A percentile compares a stretch with the other conserved stretches of the same genome.
These are phyloP conservation scores for Cryptococcus floricola DNA, from an alignment of 1,284 basidiomycete genomes.

Conservation along the genomic window DNA sequence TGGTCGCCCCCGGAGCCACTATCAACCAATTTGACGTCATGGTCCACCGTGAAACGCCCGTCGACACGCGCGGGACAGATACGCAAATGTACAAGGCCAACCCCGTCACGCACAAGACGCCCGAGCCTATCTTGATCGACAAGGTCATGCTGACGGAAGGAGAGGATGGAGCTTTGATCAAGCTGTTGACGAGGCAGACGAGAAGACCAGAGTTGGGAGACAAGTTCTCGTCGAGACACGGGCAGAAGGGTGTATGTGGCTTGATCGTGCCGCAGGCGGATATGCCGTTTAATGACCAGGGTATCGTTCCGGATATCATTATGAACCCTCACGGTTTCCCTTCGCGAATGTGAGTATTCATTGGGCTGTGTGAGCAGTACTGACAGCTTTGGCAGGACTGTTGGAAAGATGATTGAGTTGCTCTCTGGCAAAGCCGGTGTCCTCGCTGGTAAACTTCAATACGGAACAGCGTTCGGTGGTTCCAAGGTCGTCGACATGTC, in stretches of 20 bases:
- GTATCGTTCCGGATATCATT: conserved; percentile 94
- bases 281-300: conserved; percentile 98
- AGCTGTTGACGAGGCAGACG: conserved; percentile 97
- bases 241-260: conserved; percentile 98
- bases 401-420: conserved; percentile 99
- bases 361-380: not conserved
- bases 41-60: conserved; percentile 93
- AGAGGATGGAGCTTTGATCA: conserved; percentile 91
- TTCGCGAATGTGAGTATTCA: conserved; percentile 70
- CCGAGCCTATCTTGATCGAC: conserved; percentile 90
- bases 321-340: conserved; percentile 99
- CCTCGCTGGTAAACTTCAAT: conserved; percentile 47
- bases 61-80: conserved; percentile 61
- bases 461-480: conserved; percentile 86
- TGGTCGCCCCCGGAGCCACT: conserved; percentile 90
- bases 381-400: conserved; percentile 56
- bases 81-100: conserved; percentile 74
- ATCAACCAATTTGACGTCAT: conserved; percentile 92
- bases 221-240: conserved; percentile 97
- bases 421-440: conserved; percentile 78
- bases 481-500: conserved; percentile 99
- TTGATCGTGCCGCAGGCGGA: conserved; percentile 98
- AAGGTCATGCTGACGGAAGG: conserved; percentile 97
- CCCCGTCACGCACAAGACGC: conserved; percentile 86
- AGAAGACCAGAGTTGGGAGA: conserved; percentile 94